phyloP scores from a whole-genome alignment of 805 yeast species.

The Yarrowia yakushimensis region DNA sequence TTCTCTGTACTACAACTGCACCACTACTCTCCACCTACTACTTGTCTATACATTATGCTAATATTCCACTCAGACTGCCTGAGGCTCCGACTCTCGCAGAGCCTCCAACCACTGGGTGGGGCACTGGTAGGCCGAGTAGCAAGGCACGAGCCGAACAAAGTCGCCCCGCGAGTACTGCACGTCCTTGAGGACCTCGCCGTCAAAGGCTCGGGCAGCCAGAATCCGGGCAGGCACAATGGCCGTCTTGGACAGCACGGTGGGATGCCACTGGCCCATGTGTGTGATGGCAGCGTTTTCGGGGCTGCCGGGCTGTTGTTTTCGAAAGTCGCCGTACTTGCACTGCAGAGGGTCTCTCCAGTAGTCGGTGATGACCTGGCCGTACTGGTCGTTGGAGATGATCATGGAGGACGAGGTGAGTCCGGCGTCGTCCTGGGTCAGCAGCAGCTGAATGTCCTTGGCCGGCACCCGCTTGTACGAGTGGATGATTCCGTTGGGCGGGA shows the following conservation, averaged over 20 bases:
- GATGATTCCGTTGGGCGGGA: constrained; percentile 41
- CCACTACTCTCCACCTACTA: neutral
- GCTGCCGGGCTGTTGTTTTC: constrained; percentile 32
- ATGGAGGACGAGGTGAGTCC: constrained; percentile 69
- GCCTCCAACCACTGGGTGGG: constrained; percentile 37
- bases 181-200: constrained; percentile 30
- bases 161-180: constrained; percentile 37
- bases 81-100: constrained; percentile 53
- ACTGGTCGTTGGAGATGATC: constrained; percentile 61
- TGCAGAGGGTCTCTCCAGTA: constrained; percentile 72
- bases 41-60: neutral
- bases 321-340: constrained; percentile 59
- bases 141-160: constrained; percentile 54
- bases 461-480: constrained; percentile 60
- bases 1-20: too few species aligned
- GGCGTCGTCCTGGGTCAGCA: constrained; percentile 65
- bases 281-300: constrained; percentile 57
- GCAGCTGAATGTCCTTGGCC: constrained; percentile 53
- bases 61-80: constrained; percentile 40
- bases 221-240: constrained; percentile 66
- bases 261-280: constrained; percentile 96
- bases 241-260: constrained; percentile 66
- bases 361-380: constrained; percentile 69
- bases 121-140: constrained; percentile 33
- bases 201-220: constrained; percentile 41